phyloP scores from a whole-genome alignment of 768 basidiomycete genomes.

The Termitomyces sp. region DNA sequence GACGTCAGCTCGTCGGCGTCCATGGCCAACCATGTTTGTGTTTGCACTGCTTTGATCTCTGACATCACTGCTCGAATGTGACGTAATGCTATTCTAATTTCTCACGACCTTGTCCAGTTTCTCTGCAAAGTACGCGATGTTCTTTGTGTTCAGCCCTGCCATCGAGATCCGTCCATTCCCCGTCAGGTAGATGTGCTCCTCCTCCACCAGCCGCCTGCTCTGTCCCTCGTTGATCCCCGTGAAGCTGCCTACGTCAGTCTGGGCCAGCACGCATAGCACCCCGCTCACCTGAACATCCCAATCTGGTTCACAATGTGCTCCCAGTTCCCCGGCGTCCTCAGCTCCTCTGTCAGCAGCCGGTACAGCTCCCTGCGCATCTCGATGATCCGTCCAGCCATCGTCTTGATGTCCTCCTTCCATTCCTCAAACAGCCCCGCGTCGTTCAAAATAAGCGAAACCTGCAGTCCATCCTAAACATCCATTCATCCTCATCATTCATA shows the following conservation, averaged over 20 bases:
- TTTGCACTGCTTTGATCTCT: conserved; percentile 19
- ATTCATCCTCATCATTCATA: background rate
- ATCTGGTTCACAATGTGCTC: conserved; percentile 95
- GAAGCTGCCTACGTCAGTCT: conserved; percentile 47
- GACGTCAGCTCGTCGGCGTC: conserved; percentile 6
- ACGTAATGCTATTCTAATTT: conserved; percentile 23
- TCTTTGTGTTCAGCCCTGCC: conserved; percentile 84
- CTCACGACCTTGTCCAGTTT: conserved; percentile 63
- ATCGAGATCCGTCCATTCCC: conserved; percentile 89
- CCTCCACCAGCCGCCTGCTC: conserved; percentile 63
- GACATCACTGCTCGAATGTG: conserved; percentile 32
- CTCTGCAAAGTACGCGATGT: conserved; percentile 74
- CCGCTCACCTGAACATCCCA: conserved; percentile 88
- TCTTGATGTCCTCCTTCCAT: conserved; percentile 88
- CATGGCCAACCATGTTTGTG: conserved; percentile 17
- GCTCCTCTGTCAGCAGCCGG: conserved; percentile 67
- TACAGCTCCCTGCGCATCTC: conserved; percentile 82
- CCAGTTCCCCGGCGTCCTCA: conserved; percentile 92
- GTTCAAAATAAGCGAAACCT: conserved; percentile 84
- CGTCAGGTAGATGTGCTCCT: conserved; percentile 84
- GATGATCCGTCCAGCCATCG: conserved; percentile 93
- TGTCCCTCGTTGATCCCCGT: conserved; percentile 74
- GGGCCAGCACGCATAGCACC: too few species aligned
- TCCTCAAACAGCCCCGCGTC: conserved; percentile 70
- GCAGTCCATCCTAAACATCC: conserved; percentile 8